Evolutionary conservation across 352 stramenopile species (phyloP), one percentile per base, ranked within the genome.

Genomic region (Phytopythium chamaehyphon): DNA sequence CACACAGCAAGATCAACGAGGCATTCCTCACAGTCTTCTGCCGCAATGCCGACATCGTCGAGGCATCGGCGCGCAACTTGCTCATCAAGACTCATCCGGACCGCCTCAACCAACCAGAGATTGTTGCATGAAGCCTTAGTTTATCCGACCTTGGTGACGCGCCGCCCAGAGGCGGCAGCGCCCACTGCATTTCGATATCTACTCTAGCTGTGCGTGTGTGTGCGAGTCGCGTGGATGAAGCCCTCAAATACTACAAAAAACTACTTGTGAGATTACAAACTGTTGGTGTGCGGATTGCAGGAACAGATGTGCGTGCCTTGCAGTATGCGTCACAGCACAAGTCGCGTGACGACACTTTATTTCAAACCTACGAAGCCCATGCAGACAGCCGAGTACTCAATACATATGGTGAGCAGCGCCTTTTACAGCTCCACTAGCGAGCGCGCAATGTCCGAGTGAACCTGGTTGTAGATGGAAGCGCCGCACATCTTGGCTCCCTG

Each of bases 11-110:
- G 54, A 69, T 89, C 19, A 92, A 88, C 55, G 76, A 92, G 49
- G 65, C 81, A 19, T 92, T 92, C 54, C 46, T 92, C 31, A 92
- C 79, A 14, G 70, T 85, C 6, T 88, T 89, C 46, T 92, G 81
- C 42, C 78, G 81, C 19, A 87, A 81, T 44, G 76, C 81, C 10
- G 78, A 92, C 28, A 80, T 77, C 15, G 57, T 92, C 21, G 81
- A 92, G 53, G 74, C 66, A 8, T 88, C 77, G 9, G 71, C 77
- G 8, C 75, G 72, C 49, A 73, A 85, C 16, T 62, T 83, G 58
- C 51, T 88, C 57, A 47, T 64, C 38, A 82, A 83, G 56, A 83
- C 70, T 31, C 62, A 86, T 45, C 76, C 76, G 22, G 50, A 71
- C 38, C 63, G 63, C 26, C 31, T 58, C 7, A 55, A 51, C 4